Conservation (phyloP, 2,329 filamentous ascomycete species). For the Phaeosphaeria sp. region DNA sequence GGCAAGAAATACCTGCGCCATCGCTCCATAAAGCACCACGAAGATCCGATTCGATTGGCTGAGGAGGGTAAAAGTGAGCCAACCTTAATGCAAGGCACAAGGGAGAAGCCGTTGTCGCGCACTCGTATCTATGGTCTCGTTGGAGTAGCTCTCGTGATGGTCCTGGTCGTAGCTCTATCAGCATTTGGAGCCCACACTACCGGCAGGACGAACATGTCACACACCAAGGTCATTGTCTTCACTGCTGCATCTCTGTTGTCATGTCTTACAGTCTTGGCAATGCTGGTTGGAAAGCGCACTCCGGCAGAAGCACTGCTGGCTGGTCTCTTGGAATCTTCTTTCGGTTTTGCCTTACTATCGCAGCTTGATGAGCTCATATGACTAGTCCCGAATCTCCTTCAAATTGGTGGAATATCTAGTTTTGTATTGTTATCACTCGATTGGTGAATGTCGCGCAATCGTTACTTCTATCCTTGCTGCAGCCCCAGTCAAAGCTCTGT, state of each 20-base stretch:
- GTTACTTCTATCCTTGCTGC: background rate
- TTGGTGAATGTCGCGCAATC: background rate
- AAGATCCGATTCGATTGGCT: conserved; percentile 7
- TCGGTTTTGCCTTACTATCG: conserved; percentile 33
- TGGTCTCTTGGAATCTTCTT: conserved; percentile 25
- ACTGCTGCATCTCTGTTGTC: conserved; percentile 24
- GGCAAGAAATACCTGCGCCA: conserved; percentile 20
- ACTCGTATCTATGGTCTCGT: conserved; percentile 20
- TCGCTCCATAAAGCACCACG: conserved; percentile 12
- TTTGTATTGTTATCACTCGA: too few species aligned
- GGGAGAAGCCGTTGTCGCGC: conserved; percentile 9
- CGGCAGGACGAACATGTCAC: conserved; percentile 21
- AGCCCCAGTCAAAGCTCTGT: background rate
- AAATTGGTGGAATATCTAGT: background rate
- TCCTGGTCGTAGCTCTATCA: conserved; percentile 18
- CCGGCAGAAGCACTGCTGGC: conserved; percentile 30
- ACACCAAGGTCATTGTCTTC: conserved; percentile 30
- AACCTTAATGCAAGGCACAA: background rate
- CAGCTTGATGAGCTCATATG: conserved; percentile 31
- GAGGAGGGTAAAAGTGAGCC: conserved; percentile 14
- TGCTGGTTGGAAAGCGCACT: conserved; percentile 26
- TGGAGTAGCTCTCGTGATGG: conserved; percentile 13
- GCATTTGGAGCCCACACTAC: conserved; percentile 18
- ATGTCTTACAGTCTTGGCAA: conserved; percentile 22
- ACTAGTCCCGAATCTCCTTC: background rate